A percentile compares a stretch with the other conserved stretches of the same genome.
Evolutionary conservation across 1,284 basidiomycete species (phyloP).

Genomic region (Trichosporon ovoides): DNA sequence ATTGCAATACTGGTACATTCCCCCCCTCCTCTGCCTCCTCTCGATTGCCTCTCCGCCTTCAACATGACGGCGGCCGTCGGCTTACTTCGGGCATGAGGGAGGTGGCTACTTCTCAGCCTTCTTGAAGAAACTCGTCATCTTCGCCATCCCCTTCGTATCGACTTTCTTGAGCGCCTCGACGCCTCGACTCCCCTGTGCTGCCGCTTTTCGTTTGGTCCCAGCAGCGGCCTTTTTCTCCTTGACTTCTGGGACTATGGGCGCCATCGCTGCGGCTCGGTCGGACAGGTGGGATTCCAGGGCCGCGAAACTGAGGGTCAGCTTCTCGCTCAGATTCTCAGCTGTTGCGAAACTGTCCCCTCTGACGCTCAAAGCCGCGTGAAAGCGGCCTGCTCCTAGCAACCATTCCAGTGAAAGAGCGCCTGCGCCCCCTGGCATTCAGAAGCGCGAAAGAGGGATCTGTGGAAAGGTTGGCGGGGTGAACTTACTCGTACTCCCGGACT

Average conservation of each 20-base stretch:
- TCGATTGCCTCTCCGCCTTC: too few species aligned
- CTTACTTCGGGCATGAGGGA: too few species aligned
- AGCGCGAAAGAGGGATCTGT: too few species aligned
- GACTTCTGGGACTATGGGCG: slow-evolving; percentile 18
- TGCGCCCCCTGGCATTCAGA: too few species aligned
- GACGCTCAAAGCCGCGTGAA: too few species aligned
- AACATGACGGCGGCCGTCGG: too few species aligned
- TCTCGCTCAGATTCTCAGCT: too few species aligned
- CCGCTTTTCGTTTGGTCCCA: slow-evolving; percentile 27
- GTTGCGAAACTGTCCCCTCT: not conserved
- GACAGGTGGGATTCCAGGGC: slow-evolving; percentile 28
- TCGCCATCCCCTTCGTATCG: slow-evolving; percentile 42
- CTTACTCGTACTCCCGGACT: slow-evolving; percentile 27
- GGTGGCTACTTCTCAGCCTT: slow-evolving; percentile 31
- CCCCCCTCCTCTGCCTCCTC: too few species aligned
- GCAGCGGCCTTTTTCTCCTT: slow-evolving; percentile 21
- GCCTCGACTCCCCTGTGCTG: slow-evolving; percentile 28
- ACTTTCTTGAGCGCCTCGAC: slow-evolving; percentile 46
- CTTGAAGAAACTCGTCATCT: slow-evolving; percentile 46
- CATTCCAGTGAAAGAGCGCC: not conserved
- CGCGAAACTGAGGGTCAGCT: slow-evolving; percentile 24
- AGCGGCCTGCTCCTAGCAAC: too few species aligned
- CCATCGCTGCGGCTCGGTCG: slow-evolving; percentile 31
- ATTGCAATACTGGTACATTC: too few species aligned
- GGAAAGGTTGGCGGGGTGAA: not conserved